Percentiles rank a stretch among this genome's conserved stretches.
These are phyloP conservation scores for Rhizopogon vulgaris DNA, from an alignment of 768 basidiomycete species.

Conservation along the genomic window DNA sequence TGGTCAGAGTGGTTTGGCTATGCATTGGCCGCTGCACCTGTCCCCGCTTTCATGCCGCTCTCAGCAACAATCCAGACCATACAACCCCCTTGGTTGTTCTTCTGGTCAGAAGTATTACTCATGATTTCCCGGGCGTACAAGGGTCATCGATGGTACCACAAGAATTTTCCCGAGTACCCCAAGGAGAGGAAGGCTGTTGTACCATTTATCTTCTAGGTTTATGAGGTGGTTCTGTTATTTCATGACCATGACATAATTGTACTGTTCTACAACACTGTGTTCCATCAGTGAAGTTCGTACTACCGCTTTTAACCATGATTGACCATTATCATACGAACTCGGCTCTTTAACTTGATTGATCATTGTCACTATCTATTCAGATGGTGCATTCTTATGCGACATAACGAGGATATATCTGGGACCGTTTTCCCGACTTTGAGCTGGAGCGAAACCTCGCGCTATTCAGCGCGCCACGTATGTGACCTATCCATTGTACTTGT, in stretches of 20 bases:
- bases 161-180: slow-evolving; percentile 78
- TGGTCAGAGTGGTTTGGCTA: slow-evolving; percentile 95
- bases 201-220: slow-evolving; percentile 63
- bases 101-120: slow-evolving; percentile 59
- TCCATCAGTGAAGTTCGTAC: no score
- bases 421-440: not conserved
- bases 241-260: not conserved
- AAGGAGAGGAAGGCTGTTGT: slow-evolving; percentile 69
- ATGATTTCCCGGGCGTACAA: slow-evolving; percentile 82
- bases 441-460: not conserved
- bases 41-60: slow-evolving; percentile 27
- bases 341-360: no score
- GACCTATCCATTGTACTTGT: slow-evolving; percentile 18
- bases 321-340: no score
- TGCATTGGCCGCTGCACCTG: slow-evolving; percentile 64
- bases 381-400: no score
- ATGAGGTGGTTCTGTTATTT: not conserved
- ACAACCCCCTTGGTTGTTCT: slow-evolving; percentile 78
- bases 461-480: no score
- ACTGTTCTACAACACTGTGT: no score
- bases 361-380: no score
- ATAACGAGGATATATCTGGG: no score
- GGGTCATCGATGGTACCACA: slow-evolving; percentile 83
- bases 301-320: no score
- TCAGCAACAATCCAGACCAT: slow-evolving; percentile 38